Conservation (phyloP, 2,329 filamentous ascomycete genomes). For the Dendrostoma leiphaemia region DNA sequence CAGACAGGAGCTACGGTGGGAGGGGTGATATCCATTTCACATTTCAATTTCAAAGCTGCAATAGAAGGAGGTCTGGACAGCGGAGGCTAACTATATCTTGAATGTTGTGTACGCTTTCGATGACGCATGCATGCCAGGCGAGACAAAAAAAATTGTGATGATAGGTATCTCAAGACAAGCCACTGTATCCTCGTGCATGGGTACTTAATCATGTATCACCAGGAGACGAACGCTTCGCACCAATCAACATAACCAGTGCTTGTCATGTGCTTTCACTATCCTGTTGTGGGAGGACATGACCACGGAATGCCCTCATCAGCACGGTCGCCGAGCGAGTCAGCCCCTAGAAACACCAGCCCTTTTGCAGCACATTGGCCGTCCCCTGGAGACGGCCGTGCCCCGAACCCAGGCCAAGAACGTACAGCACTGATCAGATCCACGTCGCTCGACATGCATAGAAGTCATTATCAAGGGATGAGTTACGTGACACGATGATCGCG, state of each 20-base stretch:
- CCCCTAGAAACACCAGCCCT: too few species aligned
- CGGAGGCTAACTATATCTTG: not conserved
- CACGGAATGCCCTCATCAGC: too few species aligned
- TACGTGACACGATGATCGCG: too few species aligned
- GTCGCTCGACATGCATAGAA: too few species aligned
- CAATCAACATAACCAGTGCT: not conserved
- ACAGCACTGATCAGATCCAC: too few species aligned
- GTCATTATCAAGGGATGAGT: too few species aligned
- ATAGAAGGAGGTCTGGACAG: conserved; percentile 1
- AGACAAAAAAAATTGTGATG: not conserved
- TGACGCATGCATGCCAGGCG: not conserved
- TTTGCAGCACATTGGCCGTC: too few species aligned
- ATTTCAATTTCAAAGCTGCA: not conserved
- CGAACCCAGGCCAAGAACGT: too few species aligned
- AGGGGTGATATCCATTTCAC: conserved; percentile 13
- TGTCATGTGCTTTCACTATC: not conserved
- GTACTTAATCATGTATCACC: not conserved
- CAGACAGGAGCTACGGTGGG: not conserved
- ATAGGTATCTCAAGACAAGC: not conserved
- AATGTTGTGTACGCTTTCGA: not conserved
- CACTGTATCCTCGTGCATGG: not conserved
- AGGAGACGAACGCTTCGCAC: not conserved
- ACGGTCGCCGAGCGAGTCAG: too few species aligned
- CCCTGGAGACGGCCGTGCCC: too few species aligned
- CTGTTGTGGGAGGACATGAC: too few species aligned